Evolutionary conservation across 2,329 filamentous ascomycete genomes (phyloP).

Genomic region (Lecanosticta acicola): DNA sequence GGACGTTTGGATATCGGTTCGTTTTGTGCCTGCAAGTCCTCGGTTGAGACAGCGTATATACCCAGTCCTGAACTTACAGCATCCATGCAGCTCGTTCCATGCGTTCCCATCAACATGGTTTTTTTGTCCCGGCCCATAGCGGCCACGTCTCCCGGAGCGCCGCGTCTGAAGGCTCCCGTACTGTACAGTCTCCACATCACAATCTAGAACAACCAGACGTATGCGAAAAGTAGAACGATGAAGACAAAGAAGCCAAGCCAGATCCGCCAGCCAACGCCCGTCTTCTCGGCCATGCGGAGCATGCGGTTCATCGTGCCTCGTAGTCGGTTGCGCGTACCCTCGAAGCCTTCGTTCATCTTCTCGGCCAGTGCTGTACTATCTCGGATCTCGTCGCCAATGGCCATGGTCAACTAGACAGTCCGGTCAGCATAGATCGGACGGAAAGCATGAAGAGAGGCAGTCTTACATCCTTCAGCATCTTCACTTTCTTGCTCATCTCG

Average conservation of each 20-base stretch:
- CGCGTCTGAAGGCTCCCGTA: not conserved
- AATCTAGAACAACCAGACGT: constrained; percentile 70
- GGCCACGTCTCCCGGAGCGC: not conserved
- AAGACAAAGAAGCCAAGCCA: constrained; percentile 86
- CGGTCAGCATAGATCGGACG: no score
- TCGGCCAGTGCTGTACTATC: constrained; percentile 82
- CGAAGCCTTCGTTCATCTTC: constrained; percentile 94
- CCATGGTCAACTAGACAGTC: constrained; percentile 76
- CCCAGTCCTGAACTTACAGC: no score
- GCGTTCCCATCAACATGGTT: not conserved
- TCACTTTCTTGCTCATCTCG: constrained; percentile 86
- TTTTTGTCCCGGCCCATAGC: not conserved
- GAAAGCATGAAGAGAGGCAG: not conserved
- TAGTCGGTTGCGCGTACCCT: constrained; percentile 72
- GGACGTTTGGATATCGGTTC: no score
- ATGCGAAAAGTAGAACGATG: constrained; percentile 77
- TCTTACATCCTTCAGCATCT: constrained; percentile 78
- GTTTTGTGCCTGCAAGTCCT: no score
- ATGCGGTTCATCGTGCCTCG: constrained; percentile 95
- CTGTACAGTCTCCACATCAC: not conserved
- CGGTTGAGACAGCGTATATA: no score
- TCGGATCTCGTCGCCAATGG: constrained; percentile 92
- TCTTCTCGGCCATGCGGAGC: constrained; percentile 89
- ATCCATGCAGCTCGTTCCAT: not conserved
- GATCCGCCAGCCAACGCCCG: constrained; percentile 91